Conservation (phyloP, 1,284 basidiomycete genomes). For the Pyrrhoderma noxium region DNA sequence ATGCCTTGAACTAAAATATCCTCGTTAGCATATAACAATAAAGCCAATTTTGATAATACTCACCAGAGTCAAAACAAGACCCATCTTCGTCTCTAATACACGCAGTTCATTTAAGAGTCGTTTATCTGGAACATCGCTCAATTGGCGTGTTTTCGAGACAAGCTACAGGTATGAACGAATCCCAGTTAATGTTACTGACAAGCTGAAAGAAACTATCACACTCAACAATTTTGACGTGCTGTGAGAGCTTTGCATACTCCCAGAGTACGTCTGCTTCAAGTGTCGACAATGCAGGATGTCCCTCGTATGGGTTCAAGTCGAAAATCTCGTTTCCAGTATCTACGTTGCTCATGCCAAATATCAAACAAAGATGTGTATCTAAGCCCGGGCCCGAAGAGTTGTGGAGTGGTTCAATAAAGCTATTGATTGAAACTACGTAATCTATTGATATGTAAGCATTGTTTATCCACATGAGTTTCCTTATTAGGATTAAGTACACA, state of each 20-base stretch:
- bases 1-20: slow-evolving; percentile 75
- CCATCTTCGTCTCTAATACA: slow-evolving; percentile 90
- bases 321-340: slow-evolving; percentile 36
- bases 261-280: slow-evolving; percentile 68
- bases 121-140: slow-evolving; percentile 68
- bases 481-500: too few relatives aligned
- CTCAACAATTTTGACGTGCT: slow-evolving; percentile 59
- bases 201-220: slow-evolving; percentile 20
- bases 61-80: slow-evolving; percentile 83
- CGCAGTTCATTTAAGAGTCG: slow-evolving; percentile 73
- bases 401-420: too few relatives aligned
- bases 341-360: too few relatives aligned
- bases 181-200: neutral
- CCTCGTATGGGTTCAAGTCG: slow-evolving; percentile 57
- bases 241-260: slow-evolving; percentile 72
- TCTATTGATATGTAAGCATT: too few relatives aligned
- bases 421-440: too few relatives aligned
- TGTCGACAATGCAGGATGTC: slow-evolving; percentile 51
- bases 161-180: slow-evolving; percentile 28
- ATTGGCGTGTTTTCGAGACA: slow-evolving; percentile 47
- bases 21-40: neutral
- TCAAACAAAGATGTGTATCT: too few relatives aligned
- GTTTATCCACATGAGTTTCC: too few relatives aligned
- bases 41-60: slow-evolving; percentile 23
- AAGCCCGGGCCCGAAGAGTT: too few relatives aligned